Conservation (phyloP, 2,329 filamentous ascomycete species). For the Ophiocordyceps sinensis region DNA sequence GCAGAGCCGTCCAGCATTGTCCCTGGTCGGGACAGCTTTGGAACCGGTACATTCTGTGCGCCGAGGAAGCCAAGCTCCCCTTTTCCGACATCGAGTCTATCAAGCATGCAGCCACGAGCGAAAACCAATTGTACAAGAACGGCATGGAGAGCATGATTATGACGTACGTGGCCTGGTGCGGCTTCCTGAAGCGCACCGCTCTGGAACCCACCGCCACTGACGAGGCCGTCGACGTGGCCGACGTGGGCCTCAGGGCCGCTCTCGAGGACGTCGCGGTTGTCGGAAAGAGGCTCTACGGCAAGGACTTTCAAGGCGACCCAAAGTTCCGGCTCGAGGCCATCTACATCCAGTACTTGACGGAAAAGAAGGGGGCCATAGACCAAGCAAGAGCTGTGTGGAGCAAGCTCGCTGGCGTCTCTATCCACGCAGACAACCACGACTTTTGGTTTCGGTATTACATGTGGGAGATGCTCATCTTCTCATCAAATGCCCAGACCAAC, state of each 20-base stretch:
- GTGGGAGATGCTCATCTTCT: constrained; percentile 68
- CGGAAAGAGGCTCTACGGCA: constrained; percentile 59
- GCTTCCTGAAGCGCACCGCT: constrained; percentile 75
- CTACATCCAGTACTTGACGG: constrained; percentile 79
- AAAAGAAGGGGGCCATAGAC: constrained; percentile 64
- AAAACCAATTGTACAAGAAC: constrained; percentile 68
- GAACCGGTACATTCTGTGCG: constrained; percentile 75
- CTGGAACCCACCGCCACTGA: constrained; percentile 60
- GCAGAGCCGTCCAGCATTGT: constrained; percentile 76
- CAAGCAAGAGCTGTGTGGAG: constrained; percentile 69
- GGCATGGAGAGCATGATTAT: constrained; percentile 82
- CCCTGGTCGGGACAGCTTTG: constrained; percentile 86
- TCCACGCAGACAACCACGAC: constrained; percentile 65
- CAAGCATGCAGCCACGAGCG: constrained; percentile 83
- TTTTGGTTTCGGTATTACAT: constrained; percentile 90
- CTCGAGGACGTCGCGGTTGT: constrained; percentile 76
- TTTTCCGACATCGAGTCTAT: constrained; percentile 77
- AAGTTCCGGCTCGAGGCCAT: constrained; percentile 82
- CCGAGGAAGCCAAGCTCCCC: constrained; percentile 61
- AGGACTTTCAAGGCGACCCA: constrained; percentile 69
- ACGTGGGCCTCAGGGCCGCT: constrained; percentile 75
- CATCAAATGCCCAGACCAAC: constrained; percentile 27
- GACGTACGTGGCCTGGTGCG: constrained; percentile 89
- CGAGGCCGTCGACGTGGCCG: constrained; percentile 77
- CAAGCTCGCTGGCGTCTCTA: constrained; percentile 46